phyloP scores from a whole-genome alignment of 2,329 filamentous ascomycete genomes.

The Fonsecaea pugnacius region DNA sequence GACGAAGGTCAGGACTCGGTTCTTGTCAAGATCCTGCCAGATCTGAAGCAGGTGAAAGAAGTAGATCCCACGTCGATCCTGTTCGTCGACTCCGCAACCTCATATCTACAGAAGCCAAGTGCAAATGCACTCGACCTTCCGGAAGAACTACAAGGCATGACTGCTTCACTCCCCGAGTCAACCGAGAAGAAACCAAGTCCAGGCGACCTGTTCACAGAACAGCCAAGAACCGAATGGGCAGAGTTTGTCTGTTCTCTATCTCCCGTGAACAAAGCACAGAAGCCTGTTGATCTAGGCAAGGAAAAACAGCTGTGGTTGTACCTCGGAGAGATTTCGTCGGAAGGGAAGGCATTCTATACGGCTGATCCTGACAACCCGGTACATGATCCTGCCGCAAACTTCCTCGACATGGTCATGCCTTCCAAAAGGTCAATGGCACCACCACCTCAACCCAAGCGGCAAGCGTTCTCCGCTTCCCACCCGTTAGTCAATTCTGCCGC shows the following conservation, averaged over 20 bases:
- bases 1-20: constrained; percentile 70
- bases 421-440: constrained; percentile 36
- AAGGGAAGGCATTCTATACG: constrained; percentile 88
- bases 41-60: constrained; percentile 71
- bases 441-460: constrained; percentile 37
- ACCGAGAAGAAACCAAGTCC: constrained; percentile 40
- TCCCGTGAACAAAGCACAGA: constrained; percentile 62
- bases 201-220: constrained; percentile 41
- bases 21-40: constrained; percentile 79
- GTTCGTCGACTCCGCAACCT: constrained; percentile 56
- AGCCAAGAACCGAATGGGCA: constrained; percentile 65
- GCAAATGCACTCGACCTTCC: constrained; percentile 53
- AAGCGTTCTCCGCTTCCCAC: constrained; percentile 34
- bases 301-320: constrained; percentile 86
- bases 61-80: constrained; percentile 62
- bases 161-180: constrained; percentile 39
- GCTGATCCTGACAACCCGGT: constrained; percentile 65
- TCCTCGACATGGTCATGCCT: constrained; percentile 53
- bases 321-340: constrained; percentile 81
- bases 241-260: constrained; percentile 74
- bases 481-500: constrained; percentile 32
- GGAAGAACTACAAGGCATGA: constrained; percentile 53
- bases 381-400: constrained; percentile 56
- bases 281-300: constrained; percentile 72
- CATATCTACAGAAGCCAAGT: constrained; percentile 50